Evolutionary conservation across 2,329 filamentous ascomycete genomes (phyloP).

Genomic region (Alternaria hordeiaustralica): DNA sequence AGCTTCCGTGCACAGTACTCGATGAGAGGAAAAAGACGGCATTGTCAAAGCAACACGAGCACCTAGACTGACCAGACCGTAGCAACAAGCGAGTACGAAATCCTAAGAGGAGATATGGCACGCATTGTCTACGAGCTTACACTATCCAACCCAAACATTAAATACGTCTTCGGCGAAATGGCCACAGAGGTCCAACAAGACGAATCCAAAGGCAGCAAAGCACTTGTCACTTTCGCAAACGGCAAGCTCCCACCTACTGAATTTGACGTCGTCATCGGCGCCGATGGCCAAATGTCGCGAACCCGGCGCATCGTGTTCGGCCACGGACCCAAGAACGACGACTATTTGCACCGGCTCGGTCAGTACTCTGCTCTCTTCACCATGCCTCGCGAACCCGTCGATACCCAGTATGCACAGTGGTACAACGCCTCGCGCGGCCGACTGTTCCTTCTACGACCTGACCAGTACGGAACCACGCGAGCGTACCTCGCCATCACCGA

Average conservation of each 20-base stretch:
- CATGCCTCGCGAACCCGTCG: constrained; percentile 26
- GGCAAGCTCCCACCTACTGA: constrained; percentile 7
- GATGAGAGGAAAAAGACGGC: not conserved
- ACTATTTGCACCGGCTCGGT: constrained; percentile 29
- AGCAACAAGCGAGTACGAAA: constrained; percentile 64
- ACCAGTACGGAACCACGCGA: constrained; percentile 28
- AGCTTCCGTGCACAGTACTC: not conserved
- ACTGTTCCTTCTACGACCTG: constrained; percentile 29
- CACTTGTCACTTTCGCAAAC: constrained; percentile 52
- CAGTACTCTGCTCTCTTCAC: constrained; percentile 42
- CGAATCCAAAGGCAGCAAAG: constrained; percentile 22
- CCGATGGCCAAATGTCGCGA: constrained; percentile 40
- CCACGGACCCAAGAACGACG: constrained; percentile 19
- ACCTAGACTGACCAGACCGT: no score
- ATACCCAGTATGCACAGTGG: constrained; percentile 35
- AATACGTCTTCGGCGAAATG: constrained; percentile 46
- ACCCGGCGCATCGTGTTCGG: constrained; percentile 35
- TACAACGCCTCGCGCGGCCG: constrained; percentile 33
- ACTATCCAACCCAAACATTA: constrained; percentile 28
- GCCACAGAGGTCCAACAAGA: constrained; percentile 27
- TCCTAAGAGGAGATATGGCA: constrained; percentile 65
- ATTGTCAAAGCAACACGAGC: not conserved
- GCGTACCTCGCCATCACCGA: constrained; percentile 28
- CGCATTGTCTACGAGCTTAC: constrained; percentile 57
- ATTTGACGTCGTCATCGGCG: constrained; percentile 40